Base-by-base conservation (phyloP, 2,329 filamentous ascomycete genomes). In the Bipolaris gigantea region DNA sequence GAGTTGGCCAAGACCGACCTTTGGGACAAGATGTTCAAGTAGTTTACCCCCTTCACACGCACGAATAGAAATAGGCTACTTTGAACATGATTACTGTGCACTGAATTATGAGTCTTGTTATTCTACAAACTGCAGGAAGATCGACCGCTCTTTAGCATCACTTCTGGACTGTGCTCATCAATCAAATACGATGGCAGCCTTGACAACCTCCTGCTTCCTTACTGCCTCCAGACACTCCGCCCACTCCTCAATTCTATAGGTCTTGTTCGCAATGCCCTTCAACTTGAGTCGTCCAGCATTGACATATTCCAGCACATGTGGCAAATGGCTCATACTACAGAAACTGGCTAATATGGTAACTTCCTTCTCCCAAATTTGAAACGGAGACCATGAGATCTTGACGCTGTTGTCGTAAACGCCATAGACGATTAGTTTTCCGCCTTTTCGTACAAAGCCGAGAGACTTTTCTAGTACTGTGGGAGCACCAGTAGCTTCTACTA, bases 181-280 rank as follows among this genome's bases (percentile, higher is more conserved):
- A 2, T 89, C 86, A 65, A 89, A 89, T 42, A 85, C 82, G 71
- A 90, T 89, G 15, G 85, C 86, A 48, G 87, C 87, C 79, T 90
- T 90, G 70, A 90, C 89, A 55, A 86, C 87, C 48, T 77, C 83
- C 80, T 89, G 89, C 76, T 88, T 86, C 66, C 81, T 84, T 79
- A 90, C 89, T 53, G 83, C 81, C 72, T 89, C 84, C 61, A 90
- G 76, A 57, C 86, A 88, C 70, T 89, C 84, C 41, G 78, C 84
- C 81, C 86, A 90, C 70, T 90, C 81, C 68, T 90, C 87, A n/a
- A 90, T 78, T 75, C 81, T 86, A 77, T 86, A 90, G 5, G 80
- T 83, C 78, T 89, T 89, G 76, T 89, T 89, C 60, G 89, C 87
- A 50, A 90, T 89, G 4, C 87, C 87, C 48, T 81, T 77, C 46